A percentile compares a stretch with the other conserved stretches of the same genome.
Evolutionary conservation across 768 basidiomycete genomes (phyloP).

Genomic region (Pleurotus salmoneostramineus): DNA sequence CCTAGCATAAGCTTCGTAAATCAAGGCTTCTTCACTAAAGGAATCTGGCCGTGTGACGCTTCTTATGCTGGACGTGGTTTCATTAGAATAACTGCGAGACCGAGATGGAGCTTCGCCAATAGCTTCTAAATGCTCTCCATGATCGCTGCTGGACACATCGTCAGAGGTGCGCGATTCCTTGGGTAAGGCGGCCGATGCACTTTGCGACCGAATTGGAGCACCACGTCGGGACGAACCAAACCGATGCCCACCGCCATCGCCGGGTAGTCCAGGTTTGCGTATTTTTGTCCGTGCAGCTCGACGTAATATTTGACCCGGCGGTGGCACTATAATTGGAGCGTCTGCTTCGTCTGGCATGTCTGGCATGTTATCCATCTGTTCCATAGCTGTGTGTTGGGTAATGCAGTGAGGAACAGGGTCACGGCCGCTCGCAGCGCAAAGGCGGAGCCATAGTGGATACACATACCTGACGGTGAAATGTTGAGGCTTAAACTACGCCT

Average conservation of each 20-base stretch:
- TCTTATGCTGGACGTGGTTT: conserved; percentile 24
- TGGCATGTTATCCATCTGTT: conserved; percentile 63
- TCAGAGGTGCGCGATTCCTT: conserved; percentile 59
- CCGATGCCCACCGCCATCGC: conserved; percentile 81
- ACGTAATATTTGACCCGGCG: conserved; percentile 84
- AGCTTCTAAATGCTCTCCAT: conserved; percentile 47
- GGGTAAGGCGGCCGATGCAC: conserved; percentile 20
- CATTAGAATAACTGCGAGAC: conserved; percentile 43
- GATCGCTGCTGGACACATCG: conserved; percentile 70
- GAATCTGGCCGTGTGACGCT: conserved; percentile 55
- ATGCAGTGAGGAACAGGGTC: not conserved
- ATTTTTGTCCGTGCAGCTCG: conserved; percentile 95
- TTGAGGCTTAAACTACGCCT: conserved; percentile 88
- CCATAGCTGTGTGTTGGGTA: conserved; percentile 41
- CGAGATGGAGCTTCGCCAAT: conserved; percentile 26
- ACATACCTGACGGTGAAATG: conserved; percentile 79
- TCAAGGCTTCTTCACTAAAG: conserved; percentile 76
- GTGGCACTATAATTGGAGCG: conserved; percentile 86
- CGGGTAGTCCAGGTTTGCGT: conserved; percentile 74
- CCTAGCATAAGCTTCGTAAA: conserved; percentile 78
- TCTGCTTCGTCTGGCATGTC: conserved; percentile 79
- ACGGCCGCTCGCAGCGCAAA: not conserved
- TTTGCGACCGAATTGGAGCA: conserved; percentile 6
- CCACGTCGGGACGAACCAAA: conserved; percentile 54
- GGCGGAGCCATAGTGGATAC: conserved; percentile 11